Conservation (phyloP, 371 early-diverging fungal genomes). For the Rhizopus sp. region DNA sequence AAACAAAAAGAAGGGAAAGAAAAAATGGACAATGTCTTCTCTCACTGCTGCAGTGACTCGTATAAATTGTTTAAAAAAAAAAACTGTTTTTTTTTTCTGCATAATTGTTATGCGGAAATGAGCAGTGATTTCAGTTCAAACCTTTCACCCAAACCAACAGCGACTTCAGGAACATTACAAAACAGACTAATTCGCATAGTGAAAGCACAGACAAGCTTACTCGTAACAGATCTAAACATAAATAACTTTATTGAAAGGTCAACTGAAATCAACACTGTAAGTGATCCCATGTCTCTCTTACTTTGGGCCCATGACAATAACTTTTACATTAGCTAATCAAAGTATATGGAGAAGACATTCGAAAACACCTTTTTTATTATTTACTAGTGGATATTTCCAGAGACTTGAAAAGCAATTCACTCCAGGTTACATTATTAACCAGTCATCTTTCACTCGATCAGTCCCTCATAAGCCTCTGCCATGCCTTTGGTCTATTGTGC, state of each 20-base stretch:
- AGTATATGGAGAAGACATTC: slow-evolving; percentile 58
- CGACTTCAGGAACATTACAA: slow-evolving; percentile 33
- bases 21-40: not conserved
- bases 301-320: not conserved
- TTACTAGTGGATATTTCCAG: slow-evolving; percentile 48
- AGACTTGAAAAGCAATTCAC: slow-evolving; percentile 25
- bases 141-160: slow-evolving; percentile 25
- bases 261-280: slow-evolving; percentile 57
- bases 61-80: too few species aligned
- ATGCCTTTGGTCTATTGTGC: slow-evolving; percentile 43
- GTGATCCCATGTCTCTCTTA: slow-evolving; percentile 9
- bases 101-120: slow-evolving; percentile 22
- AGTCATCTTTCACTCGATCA: slow-evolving; percentile 30
- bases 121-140: slow-evolving; percentile 39
- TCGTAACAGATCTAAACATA: slow-evolving; percentile 55
- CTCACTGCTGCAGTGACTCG: not conserved
- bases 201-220: slow-evolving; percentile 64
- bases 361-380: slow-evolving; percentile 56
- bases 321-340: slow-evolving; percentile 47
- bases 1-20: not conserved
- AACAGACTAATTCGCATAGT: slow-evolving; percentile 59
- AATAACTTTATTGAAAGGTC: slow-evolving; percentile 54
- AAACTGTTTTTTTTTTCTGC: not conserved
- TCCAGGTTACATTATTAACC: slow-evolving; percentile 50
- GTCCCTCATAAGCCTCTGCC: slow-evolving; percentile 47